phyloP scores from a whole-genome alignment of 108 stramenopile genomes.

The Cyclostephanos tholiformis region DNA sequence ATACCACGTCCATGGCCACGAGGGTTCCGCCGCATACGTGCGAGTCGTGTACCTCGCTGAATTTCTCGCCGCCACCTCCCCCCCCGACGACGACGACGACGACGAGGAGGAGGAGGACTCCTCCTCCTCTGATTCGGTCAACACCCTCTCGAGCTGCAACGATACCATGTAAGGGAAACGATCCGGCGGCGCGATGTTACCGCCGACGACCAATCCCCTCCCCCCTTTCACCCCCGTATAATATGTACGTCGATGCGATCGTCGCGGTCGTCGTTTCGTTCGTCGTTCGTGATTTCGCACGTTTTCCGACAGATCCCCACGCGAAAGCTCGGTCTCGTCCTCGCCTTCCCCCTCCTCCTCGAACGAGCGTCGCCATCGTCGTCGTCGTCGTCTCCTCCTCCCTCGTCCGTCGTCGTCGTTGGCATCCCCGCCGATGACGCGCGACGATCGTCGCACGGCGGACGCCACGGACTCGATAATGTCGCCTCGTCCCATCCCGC shows the following conservation, averaged over 20 bases:
- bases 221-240: not conserved
- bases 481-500: not conserved
- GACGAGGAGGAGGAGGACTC: too few species aligned
- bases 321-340: too few species aligned
- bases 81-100: not conserved
- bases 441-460: too few species aligned
- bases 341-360: not conserved
- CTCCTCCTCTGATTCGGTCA: not conserved
- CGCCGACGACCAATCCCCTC: constrained; percentile 57
- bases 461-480: too few species aligned
- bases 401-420: not conserved
- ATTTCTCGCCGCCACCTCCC: constrained; percentile 11
- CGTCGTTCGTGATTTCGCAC: not conserved
- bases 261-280: not conserved
- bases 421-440: too few species aligned
- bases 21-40: constrained; percentile 45
- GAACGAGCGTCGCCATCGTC: too few species aligned
- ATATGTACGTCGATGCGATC: not conserved
- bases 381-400: not conserved
- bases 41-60: constrained; percentile 2
- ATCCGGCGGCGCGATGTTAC: constrained; percentile 37
- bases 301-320: too few species aligned
- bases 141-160: constrained; percentile 35
- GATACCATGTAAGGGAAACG: constrained; percentile 69
- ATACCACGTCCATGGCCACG: constrained; percentile 38